A percentile compares a stretch with the other conserved stretches of the same genome.
Evolutionary conservation across 2,329 filamentous ascomycete genomes (phyloP).

Genomic region (Colletotrichum sp.): DNA sequence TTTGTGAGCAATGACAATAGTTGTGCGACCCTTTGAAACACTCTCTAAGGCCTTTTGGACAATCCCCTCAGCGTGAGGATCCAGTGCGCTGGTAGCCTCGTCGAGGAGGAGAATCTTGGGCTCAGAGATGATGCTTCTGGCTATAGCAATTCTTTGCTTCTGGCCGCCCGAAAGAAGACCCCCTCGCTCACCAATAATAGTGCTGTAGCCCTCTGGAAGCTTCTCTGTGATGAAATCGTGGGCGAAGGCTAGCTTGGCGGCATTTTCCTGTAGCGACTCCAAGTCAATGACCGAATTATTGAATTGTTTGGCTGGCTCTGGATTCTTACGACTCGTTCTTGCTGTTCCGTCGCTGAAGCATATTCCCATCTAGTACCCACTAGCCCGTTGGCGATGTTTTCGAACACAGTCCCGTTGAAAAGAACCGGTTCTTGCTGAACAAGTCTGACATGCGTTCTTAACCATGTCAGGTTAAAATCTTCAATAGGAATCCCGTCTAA

Average conservation of each 20-base stretch:
- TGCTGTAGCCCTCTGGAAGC: constrained; percentile 26
- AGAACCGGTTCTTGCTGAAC: constrained; percentile 32
- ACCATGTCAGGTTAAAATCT: constrained; percentile 31
- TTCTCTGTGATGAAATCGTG: constrained; percentile 26
- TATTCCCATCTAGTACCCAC: constrained; percentile 15
- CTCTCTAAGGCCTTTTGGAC: constrained; percentile 60
- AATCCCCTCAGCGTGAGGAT: constrained; percentile 45
- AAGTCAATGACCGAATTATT: constrained; percentile 22
- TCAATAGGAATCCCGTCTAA: constrained; percentile 30
- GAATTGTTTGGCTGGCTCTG: not conserved
- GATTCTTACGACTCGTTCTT: not conserved
- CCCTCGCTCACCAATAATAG: constrained; percentile 27
- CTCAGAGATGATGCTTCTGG: constrained; percentile 65
- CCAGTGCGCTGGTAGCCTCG: constrained; percentile 66
- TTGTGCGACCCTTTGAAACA: constrained; percentile 61
- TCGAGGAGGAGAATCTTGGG: constrained; percentile 68
- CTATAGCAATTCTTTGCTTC: constrained; percentile 69
- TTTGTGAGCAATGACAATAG: constrained; percentile 68
- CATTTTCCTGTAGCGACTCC: constrained; percentile 38
- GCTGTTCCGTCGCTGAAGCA: not conserved
- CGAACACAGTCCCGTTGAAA: constrained; percentile 25
- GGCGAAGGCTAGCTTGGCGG: constrained; percentile 25
- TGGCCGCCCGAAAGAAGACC: constrained; percentile 57
- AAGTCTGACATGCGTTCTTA: constrained; percentile 32
- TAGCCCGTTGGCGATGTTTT: constrained; percentile 29